phyloP scores from a whole-genome alignment of 2,329 filamentous ascomycete genomes.

The Shiraia bambusicola region DNA sequence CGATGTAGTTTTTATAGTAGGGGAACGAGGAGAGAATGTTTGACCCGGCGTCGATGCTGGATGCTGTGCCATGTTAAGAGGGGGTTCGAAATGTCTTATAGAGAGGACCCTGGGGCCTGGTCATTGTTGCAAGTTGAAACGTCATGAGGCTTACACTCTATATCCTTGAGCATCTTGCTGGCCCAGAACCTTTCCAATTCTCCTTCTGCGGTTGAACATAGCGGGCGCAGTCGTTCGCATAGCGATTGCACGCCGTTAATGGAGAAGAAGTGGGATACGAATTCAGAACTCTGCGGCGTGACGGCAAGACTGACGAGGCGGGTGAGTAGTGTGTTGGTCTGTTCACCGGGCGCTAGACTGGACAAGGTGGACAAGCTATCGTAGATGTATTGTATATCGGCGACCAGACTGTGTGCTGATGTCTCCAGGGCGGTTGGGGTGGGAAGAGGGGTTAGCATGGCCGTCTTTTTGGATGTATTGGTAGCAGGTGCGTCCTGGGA shows the following conservation, averaged over 20 bases:
- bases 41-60: not conserved
- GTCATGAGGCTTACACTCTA: conserved; percentile 11
- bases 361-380: conserved; percentile 13
- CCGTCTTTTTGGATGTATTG: not conserved
- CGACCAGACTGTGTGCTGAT: conserved; percentile 21
- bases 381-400: conserved; percentile 26
- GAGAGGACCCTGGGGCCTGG: no score
- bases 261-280: conserved; percentile 30
- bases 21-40: conserved; percentile 46
- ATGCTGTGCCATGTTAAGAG: no score
- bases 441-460: conserved; percentile 18
- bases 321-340: conserved; percentile 41
- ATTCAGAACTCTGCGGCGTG: conserved; percentile 19
- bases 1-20: conserved; percentile 54
- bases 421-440: conserved; percentile 23
- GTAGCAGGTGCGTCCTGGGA: not conserved
- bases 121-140: no score
- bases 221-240: conserved; percentile 41
- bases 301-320: conserved; percentile 44
- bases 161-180: conserved; percentile 30
- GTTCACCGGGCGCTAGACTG: conserved; percentile 33
- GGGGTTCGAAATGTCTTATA: no score
- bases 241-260: conserved; percentile 37
- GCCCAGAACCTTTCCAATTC: conserved; percentile 52
- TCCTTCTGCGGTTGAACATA: conserved; percentile 51